Base-by-base conservation (phyloP, 2,329 filamentous ascomycete species). In the Diaporthe sp. region DNA sequence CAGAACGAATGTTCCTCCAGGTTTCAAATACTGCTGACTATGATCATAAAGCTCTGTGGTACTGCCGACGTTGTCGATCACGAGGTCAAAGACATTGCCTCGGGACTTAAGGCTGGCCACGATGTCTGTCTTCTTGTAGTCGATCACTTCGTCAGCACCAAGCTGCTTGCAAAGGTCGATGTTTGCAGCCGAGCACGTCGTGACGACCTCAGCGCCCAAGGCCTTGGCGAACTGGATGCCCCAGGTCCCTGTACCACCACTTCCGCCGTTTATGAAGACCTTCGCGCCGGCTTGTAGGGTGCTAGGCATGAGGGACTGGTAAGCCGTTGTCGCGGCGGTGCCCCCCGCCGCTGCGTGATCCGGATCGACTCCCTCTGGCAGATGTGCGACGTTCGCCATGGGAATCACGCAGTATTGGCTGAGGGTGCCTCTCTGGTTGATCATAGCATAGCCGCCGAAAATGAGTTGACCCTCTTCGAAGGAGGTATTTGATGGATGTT, bases 171-270 rank as follows among this genome's bases (percentile, higher is more conserved):
- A 80, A 19, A 85, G 80, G n/a, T 80, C 76, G 13, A 75, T 76
- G 74, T 86, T 85, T 5, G 33, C 72, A 17, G 80, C 79, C 17
- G 84, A 85, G 60, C 82, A 82, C 4, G 81, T 79, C 12, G 82
- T 79, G 5, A 80, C 81, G n/a, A 84, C 82, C n/a, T 82, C 78
- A 52, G 78, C 80, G 1, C 82, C 82, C 4, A 80, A 57, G 0
- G 78, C 77, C 47, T 83, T 82, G 30, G 83, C 85, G 12, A 86
- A 75, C 75, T 86, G 84, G 7, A 86, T 80, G 1, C 80, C 77
- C 67, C 81, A 85, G 0, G 80, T 77, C 2, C 85, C 84, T 3
- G 83, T 81, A 0, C 81, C 84, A 12, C 85, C 85, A 12, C 80
- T 79, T 40, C 81, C 83, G 7, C 83, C 83, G 9, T 82, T 84